These are phyloP conservation scores for Backusella luteola DNA, from an alignment of 192 early-diverging fungal genomes.

Conservation along the genomic window DNA sequence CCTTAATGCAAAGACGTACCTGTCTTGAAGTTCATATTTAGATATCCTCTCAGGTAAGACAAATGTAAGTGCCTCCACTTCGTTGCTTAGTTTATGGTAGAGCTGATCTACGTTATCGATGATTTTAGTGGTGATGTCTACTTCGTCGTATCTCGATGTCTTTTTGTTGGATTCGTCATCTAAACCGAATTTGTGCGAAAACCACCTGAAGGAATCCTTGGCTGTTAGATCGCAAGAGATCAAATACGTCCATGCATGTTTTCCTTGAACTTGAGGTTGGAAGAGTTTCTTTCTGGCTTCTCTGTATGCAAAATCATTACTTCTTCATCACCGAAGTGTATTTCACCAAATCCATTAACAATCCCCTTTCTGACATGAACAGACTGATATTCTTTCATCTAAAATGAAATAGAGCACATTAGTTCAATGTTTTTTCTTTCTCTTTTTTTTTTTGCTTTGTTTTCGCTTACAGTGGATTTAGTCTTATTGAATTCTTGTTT, in stretches of 20 bases:
- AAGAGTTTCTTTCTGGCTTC: background rate
- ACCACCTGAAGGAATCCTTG: constrained; percentile 7
- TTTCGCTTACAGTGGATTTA: too few relatives aligned
- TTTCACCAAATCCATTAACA: too few relatives aligned
- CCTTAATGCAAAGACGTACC: background rate
- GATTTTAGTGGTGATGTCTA: background rate
- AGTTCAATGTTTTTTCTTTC: too few relatives aligned
- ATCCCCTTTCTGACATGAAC: too few relatives aligned
- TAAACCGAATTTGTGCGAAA: constrained; percentile 15
- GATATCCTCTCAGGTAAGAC: background rate
- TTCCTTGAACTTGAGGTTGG: background rate
- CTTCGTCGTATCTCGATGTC: background rate
- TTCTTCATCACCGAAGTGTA: too few relatives aligned
- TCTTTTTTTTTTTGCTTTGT: too few relatives aligned
- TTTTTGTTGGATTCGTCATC: background rate
- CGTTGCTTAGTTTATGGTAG: background rate
- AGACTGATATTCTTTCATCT: too few relatives aligned
- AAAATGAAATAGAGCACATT: too few relatives aligned
- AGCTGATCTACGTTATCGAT: background rate
- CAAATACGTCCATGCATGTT: constrained; percentile 1
- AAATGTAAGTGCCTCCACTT: background rate
- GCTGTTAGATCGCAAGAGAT: background rate
- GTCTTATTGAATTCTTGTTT: too few relatives aligned
- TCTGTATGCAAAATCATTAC: too few relatives aligned
- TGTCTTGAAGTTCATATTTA: background rate